Evolutionary conservation across 352 stramenopile genomes (phyloP).

Genomic region (Hyaloperonospora arabidopsidis): DNA sequence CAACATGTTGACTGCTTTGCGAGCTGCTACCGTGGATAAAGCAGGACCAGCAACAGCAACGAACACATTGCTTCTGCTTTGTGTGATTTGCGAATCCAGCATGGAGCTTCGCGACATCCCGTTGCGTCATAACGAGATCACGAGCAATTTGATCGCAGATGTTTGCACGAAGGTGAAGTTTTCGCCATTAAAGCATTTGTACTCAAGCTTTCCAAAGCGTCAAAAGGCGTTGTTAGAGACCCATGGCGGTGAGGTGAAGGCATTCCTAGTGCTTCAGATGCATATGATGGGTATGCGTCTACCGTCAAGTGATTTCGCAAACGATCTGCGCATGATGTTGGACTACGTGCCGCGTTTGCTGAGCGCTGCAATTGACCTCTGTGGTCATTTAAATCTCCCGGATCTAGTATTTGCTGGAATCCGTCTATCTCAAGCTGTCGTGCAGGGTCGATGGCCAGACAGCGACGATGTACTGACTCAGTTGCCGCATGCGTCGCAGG

Average conservation of each 20-base stretch:
- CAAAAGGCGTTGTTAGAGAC: slow-evolving; percentile 56
- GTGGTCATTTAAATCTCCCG: slow-evolving; percentile 45
- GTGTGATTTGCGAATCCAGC: slow-evolving; percentile 57
- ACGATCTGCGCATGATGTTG: slow-evolving; percentile 93
- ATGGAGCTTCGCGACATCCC: slow-evolving; percentile 93
- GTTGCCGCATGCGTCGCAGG: slow-evolving; percentile 34
- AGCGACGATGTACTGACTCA: slow-evolving; percentile 30
- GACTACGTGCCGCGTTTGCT: slow-evolving; percentile 94
- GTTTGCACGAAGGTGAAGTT: slow-evolving; percentile 51
- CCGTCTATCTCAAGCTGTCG: slow-evolving; percentile 45
- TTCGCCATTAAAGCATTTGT: slow-evolving; percentile 54
- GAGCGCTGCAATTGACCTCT: slow-evolving; percentile 89
- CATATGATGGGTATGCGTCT: slow-evolving; percentile 88
- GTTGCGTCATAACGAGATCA: slow-evolving; percentile 97
- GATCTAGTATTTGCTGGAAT: slow-evolving; percentile 48
- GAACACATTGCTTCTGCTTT: slow-evolving; percentile 32
- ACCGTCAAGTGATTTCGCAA: slow-evolving; percentile 97
- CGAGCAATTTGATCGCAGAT: slow-evolving; percentile 52
- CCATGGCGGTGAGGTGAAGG: slow-evolving; percentile 78
- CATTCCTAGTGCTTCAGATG: slow-evolving; percentile 90
- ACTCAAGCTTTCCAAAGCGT: slow-evolving; percentile 37
- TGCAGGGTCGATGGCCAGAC: slow-evolving; percentile 44
- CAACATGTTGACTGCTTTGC: slow-evolving; percentile 49
- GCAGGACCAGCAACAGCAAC: slow-evolving; percentile 4
- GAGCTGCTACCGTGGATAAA: slow-evolving; percentile 14